These are phyloP conservation scores for Phialophora macrospora DNA, from an alignment of 2,329 filamentous ascomycete genomes.

Conservation along the genomic window DNA sequence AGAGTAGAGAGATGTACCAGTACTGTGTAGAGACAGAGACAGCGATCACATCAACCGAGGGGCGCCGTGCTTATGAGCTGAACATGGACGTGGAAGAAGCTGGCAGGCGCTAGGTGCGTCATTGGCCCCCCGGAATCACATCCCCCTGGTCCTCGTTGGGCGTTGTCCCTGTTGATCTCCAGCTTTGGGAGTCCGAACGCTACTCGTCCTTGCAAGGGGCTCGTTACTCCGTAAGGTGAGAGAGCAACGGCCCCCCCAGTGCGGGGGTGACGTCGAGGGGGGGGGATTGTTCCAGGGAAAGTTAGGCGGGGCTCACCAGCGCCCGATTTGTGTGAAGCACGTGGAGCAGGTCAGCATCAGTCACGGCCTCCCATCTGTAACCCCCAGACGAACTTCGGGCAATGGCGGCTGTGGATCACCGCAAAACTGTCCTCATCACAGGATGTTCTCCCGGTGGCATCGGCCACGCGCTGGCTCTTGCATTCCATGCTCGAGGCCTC, in stretches of 20 bases:
- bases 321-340: background rate
- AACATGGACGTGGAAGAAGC: background rate
- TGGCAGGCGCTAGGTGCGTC: background rate
- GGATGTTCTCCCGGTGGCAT: slow-evolving; percentile 54
- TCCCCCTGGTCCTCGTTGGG: background rate
- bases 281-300: background rate
- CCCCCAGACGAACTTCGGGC: background rate
- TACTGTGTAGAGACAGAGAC: background rate
- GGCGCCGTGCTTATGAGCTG: slow-evolving; percentile 19
- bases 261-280: slow-evolving; percentile 3
- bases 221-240: background rate
- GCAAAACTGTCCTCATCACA: slow-evolving; percentile 37
- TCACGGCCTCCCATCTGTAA: background rate
- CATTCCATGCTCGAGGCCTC: slow-evolving; percentile 45
- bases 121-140: slow-evolving; percentile 1
- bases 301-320: background rate
- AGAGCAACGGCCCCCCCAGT: slow-evolving; percentile 4
- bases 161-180: slow-evolving; percentile 24
- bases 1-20: background rate
- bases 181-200: slow-evolving; percentile 13
- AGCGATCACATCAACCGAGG: background rate
- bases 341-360: background rate
- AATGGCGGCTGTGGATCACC: slow-evolving; percentile 22
- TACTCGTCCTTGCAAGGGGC: background rate
- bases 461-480: slow-evolving; percentile 46